Conservation (phyloP, 2,329 filamentous ascomycete species). For the Parastagonospora nodorum region DNA sequence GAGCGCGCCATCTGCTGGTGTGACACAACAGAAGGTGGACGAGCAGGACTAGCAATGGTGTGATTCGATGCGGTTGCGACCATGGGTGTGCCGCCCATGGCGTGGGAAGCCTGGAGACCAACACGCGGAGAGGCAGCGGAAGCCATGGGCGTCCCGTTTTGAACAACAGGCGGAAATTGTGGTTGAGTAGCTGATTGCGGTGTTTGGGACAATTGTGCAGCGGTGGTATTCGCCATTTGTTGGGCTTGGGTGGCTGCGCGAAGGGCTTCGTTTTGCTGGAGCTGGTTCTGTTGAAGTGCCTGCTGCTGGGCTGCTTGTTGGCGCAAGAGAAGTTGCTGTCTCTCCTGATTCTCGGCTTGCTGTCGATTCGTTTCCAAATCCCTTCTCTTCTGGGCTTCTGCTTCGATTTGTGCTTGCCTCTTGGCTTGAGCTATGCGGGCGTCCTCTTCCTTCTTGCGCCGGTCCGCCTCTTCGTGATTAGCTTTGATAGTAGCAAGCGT, state of each 20-base stretch:
- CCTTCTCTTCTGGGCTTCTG: constrained; percentile 40
- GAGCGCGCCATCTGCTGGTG: constrained; percentile 47
- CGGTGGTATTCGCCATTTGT: constrained; percentile 31
- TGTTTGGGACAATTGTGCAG: constrained; percentile 35
- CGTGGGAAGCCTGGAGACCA: constrained; percentile 37
- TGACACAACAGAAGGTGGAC: constrained; percentile 46
- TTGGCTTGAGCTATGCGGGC: constrained; percentile 47
- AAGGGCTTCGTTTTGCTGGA: constrained; percentile 37
- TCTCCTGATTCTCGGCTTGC: constrained; percentile 40
- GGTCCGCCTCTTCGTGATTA: constrained; percentile 74
- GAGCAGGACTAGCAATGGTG: constrained; percentile 44
- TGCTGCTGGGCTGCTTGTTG: constrained; percentile 50
- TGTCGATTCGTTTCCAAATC: constrained; percentile 40
- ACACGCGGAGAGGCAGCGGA: constrained; percentile 50
- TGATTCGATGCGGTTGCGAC: constrained; percentile 45
- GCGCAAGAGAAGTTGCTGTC: constrained; percentile 58
- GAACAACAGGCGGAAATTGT: constrained; percentile 65
- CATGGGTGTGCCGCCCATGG: constrained; percentile 54
- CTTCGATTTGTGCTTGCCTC: constrained; percentile 46
- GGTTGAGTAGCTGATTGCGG: constrained; percentile 64
- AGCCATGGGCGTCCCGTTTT: constrained; percentile 54
- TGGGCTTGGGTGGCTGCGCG: constrained; percentile 46
- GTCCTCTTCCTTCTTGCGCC: constrained; percentile 55
- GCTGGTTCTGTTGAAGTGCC: constrained; percentile 29
- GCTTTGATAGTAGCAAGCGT: constrained; percentile 82